Evolutionary conservation across 2,329 filamentous ascomycete species (phyloP).

Genomic region (Akanthomyces lecanii): DNA sequence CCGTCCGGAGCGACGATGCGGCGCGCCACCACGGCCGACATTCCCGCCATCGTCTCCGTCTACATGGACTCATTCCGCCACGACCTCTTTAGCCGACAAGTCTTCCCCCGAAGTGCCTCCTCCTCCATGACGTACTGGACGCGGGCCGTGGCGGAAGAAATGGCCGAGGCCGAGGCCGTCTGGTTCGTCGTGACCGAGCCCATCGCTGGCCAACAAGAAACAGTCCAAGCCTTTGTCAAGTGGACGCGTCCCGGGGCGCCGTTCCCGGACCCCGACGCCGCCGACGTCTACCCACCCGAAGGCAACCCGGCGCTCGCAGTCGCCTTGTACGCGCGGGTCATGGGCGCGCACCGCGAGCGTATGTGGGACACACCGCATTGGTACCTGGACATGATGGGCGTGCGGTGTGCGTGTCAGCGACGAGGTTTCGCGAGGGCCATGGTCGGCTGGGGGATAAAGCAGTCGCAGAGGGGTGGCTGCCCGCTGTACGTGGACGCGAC

Average conservation of each 20-base stretch:
- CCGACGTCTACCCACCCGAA: conserved; percentile 36
- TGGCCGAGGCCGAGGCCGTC: conserved; percentile 35
- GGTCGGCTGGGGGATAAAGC: conserved; percentile 44
- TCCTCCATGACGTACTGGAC: conserved; percentile 33
- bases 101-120: conserved; percentile 32
- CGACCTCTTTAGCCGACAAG: conserved; percentile 33
- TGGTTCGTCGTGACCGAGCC: conserved; percentile 38
- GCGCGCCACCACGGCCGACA: conserved; percentile 37
- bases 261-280: conserved; percentile 22
- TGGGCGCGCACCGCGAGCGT: conserved; percentile 31
- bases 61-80: conserved; percentile 43
- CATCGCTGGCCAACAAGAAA: conserved; percentile 24
- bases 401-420: conserved; percentile 39
- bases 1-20: conserved; percentile 26
- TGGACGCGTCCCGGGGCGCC: conserved; percentile 37
- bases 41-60: conserved; percentile 36
- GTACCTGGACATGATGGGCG: conserved; percentile 46
- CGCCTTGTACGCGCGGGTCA: conserved; percentile 38
- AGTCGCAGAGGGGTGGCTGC: conserved; percentile 39
- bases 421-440: conserved; percentile 41
- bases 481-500: conserved; percentile 50
- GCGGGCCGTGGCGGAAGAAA: conserved; percentile 32
- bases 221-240: conserved; percentile 43
- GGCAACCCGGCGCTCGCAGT: conserved; percentile 33
- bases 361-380: conserved; percentile 43